phyloP scores from a whole-genome alignment of 2,329 filamentous ascomycete genomes.

The Ophiosphaerella narmari region DNA sequence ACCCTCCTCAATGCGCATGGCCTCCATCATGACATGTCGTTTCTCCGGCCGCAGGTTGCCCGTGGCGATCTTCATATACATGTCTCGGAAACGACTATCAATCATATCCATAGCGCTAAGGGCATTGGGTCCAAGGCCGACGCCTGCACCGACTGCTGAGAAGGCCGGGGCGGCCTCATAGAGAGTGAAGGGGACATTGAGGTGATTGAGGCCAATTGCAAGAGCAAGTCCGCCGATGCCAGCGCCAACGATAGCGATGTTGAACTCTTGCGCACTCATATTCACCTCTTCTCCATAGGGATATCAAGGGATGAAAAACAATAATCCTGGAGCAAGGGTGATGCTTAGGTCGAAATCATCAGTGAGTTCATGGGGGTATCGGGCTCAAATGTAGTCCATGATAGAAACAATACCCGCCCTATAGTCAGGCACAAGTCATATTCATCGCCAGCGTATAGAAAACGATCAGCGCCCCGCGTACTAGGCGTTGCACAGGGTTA shows the following conservation, averaged over 20 bases:
- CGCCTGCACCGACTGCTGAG: slow-evolving; percentile 33
- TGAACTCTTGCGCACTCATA: slow-evolving; percentile 4
- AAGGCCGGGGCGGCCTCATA: slow-evolving; percentile 32
- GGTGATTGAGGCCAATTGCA: slow-evolving; percentile 30
- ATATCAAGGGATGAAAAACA: not conserved
- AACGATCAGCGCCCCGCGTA: not conserved
- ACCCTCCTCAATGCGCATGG: slow-evolving; percentile 47
- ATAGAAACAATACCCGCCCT: not conserved
- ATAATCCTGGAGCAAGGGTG: not conserved
- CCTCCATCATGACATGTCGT: slow-evolving; percentile 50
- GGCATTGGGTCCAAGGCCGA: slow-evolving; percentile 49
- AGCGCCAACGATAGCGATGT: slow-evolving; percentile 27
- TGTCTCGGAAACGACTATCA: slow-evolving; percentile 43
- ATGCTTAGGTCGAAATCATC: not conserved
- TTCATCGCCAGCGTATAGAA: not conserved
- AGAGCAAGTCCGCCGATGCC: slow-evolving; percentile 35
- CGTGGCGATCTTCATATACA: slow-evolving; percentile 48
- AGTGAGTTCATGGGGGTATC: not conserved
- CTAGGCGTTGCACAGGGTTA: not conserved
- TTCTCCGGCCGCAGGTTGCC: slow-evolving; percentile 47
- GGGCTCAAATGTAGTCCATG: no score
- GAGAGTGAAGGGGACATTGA: slow-evolving; percentile 27
- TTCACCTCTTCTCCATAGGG: not conserved
- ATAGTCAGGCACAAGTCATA: not conserved
- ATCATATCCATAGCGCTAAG: slow-evolving; percentile 51